Evolutionary conservation across 805 yeast species (phyloP).

Genomic region (Metschnikowia baotianmanensis): DNA sequence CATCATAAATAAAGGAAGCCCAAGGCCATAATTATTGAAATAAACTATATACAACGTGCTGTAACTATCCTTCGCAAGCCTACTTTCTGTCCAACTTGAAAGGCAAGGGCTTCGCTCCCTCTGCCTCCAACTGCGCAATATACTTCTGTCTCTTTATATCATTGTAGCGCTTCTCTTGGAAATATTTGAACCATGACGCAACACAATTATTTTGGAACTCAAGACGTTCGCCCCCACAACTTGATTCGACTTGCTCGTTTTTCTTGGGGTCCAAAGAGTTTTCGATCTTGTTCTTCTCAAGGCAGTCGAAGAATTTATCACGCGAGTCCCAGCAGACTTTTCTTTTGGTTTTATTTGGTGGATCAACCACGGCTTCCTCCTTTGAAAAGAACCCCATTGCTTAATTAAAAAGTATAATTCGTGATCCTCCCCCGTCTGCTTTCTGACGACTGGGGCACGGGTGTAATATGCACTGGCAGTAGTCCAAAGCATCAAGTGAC

Average conservation of each 20-base stretch:
- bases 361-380: constrained; percentile 32
- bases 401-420: too few relatives aligned
- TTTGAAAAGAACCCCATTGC: constrained; percentile 54
- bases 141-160: constrained; percentile 69
- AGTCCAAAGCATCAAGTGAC: too few relatives aligned
- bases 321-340: constrained; percentile 88
- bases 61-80: constrained; percentile 1
- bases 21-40: background rate
- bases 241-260: constrained; percentile 44
- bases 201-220: constrained; percentile 75
- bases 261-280: constrained; percentile 63
- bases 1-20: constrained; percentile 16
- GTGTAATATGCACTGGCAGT: too few relatives aligned
- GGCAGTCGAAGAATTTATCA: constrained; percentile 72
- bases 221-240: constrained; percentile 57
- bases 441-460: constrained; percentile 4
- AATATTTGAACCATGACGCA: constrained; percentile 82
- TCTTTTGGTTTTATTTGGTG: constrained; percentile 67
- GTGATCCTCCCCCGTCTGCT: too few relatives aligned
- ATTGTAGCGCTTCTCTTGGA: constrained; percentile 83
- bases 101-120: constrained; percentile 43
- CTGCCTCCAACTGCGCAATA: constrained; percentile 66
- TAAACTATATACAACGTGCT: constrained; percentile 10
- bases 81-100: constrained; percentile 27
- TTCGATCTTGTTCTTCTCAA: constrained; percentile 62